Base-by-base conservation (phyloP, 495 filamentous ascomycete species). In the Daldinia childiae region DNA sequence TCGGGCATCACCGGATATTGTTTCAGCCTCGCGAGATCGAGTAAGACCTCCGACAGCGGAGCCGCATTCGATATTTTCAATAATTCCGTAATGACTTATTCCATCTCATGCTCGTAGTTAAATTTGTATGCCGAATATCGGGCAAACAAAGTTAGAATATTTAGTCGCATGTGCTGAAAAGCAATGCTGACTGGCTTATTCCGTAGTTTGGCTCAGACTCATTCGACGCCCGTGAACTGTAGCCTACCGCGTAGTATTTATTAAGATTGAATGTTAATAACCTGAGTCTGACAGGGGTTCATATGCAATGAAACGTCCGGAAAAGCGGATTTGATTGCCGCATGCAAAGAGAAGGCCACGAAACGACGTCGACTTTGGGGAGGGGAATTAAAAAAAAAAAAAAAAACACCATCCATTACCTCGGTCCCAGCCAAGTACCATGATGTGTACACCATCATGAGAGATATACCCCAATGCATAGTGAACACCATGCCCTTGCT, bases 271-370 rank as follows among this genome's bases (percentile, higher is more conserved):
- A 65, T 29, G 65, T 73, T 45, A 64, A 68, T 56, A 30, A 3
- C 66, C 38, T 68, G 30, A 69, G 51, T 58, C 52, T 54, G 43
- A 58, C 71, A 66, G 17, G 71, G 71, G 62, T 62, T 59, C 17
- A 30, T 55, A 73, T 73, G 71, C 71, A 73, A 69, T 73, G 71
- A 24, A 73, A 73, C 71, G 51, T 60, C 71, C 71, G 71, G 71
- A 48, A 69, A 55, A 69, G 62, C 71, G 71, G 71, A 66, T 66
- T 73, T 52, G 58, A 50, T 54, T 66, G 66, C 71, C 71, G 71
- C 58, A 73, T 73, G 71, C 65, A 73, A 55, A 51, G 52, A 4
- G 45, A 56, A 66, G 64, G 48, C 45, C 43, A 57, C 66, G 29
- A 62, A 55, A 66, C 60, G 38, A 66, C 55, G 27, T 72, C 65